These are phyloP conservation scores for Vitellaria paradoxa DNA, from an alignment of 179 eudicot species.

Conservation along the genomic window DNA sequence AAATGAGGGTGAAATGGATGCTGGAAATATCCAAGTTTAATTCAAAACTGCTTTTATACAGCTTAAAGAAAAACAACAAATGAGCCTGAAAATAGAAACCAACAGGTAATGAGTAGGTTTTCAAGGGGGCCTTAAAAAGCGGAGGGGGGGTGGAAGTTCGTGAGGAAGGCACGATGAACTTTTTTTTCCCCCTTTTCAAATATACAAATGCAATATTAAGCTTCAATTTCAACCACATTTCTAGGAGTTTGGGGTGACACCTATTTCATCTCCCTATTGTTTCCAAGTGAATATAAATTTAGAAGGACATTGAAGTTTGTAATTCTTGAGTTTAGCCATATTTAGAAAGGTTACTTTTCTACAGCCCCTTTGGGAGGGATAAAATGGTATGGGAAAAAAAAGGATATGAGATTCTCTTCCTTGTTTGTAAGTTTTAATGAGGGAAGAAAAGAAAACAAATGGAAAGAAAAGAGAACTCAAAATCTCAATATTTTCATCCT, in stretches of 20 bases:
- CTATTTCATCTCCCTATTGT: neutral
- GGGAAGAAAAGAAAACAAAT: too few species aligned
- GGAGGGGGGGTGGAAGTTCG: neutral
- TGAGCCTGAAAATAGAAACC: neutral
- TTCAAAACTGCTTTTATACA: neutral
- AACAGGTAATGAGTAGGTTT: neutral
- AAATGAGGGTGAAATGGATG: neutral
- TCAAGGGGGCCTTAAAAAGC: neutral
- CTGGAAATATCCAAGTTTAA: neutral
- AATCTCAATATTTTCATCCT: too few species aligned
- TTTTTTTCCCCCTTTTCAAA: too few species aligned
- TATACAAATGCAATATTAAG: neutral
- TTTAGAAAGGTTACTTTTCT: neutral
- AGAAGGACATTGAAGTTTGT: neutral
- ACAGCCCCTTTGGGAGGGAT: too few species aligned
- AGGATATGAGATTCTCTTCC: too few species aligned
- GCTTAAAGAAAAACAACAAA: neutral
- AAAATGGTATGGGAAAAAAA: too few species aligned
- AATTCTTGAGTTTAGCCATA: neutral
- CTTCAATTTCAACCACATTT: constrained; percentile 6
- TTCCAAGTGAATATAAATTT: neutral
- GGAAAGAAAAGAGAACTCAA: too few species aligned
- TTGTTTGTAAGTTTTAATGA: too few species aligned
- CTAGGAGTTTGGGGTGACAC: neutral
- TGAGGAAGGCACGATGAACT: neutral